These are phyloP conservation scores for Rhododendron ovatum DNA, from an alignment of 148 eudicot species.

Conservation along the genomic window DNA sequence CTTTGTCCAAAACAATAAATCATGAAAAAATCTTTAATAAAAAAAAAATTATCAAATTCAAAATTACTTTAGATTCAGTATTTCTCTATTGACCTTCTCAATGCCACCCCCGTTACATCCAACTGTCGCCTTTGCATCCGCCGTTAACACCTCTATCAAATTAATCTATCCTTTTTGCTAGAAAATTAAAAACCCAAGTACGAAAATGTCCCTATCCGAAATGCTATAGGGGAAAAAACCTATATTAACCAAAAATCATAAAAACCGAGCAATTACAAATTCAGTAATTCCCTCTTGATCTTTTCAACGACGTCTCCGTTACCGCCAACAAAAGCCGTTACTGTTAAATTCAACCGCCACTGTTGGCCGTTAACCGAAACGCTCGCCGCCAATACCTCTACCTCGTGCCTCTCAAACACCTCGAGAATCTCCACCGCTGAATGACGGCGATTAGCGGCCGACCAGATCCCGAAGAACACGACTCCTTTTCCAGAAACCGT, in stretches of 20 bases:
- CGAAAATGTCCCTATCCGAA: not conserved
- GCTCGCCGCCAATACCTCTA: conserved; percentile 32
- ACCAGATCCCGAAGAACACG: conserved; percentile 22
- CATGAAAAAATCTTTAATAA: too few species aligned
- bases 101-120: not conserved
- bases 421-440: conserved; percentile 16
- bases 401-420: conserved; percentile 26
- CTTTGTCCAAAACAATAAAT: not conserved
- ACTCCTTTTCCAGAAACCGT: conserved; percentile 10
- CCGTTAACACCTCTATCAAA: not conserved
- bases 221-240: not conserved
- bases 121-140: not conserved
- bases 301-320: conserved; percentile 15
- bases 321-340: conserved; percentile 8
- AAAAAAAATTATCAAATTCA: not conserved
- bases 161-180: not conserved
- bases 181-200: not conserved
- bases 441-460: not conserved
- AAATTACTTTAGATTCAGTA: too few species aligned
- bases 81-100: not conserved
- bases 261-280: not conserved
- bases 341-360: not conserved
- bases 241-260: not conserved
- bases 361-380: conserved; percentile 9
- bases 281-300: conserved; percentile 24